Conservation (phyloP, 2,329 filamentous ascomycete genomes). For the Diplocarpon rosae region DNA sequence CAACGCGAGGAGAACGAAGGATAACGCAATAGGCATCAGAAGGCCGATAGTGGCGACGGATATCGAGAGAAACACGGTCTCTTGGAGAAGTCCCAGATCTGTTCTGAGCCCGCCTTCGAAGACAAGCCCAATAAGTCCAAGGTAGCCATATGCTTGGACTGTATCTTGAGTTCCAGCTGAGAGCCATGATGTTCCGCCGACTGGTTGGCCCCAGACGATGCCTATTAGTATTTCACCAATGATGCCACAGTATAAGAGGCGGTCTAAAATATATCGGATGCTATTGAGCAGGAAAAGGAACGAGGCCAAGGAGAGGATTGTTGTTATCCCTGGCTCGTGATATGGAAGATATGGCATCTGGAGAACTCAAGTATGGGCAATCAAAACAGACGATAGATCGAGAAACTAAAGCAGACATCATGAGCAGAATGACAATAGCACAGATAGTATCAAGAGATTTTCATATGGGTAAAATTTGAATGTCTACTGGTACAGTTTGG, state of each 20-base stretch:
- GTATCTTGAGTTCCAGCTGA: slow-evolving; percentile 38
- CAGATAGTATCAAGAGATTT: no score
- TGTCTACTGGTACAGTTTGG: no score
- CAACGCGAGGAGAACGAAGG: slow-evolving; percentile 36
- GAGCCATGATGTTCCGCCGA: slow-evolving; percentile 51
- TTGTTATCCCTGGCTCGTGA: slow-evolving; percentile 48
- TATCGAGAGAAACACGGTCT: slow-evolving; percentile 48
- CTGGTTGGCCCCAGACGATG: slow-evolving; percentile 58
- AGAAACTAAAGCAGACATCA: no score
- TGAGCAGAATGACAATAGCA: no score
- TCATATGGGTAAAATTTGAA: no score
- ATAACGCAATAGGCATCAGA: slow-evolving; percentile 49
- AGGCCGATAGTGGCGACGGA: slow-evolving; percentile 58
- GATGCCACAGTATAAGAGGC: slow-evolving; percentile 55
- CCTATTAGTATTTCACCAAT: slow-evolving; percentile 63
- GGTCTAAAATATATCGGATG: slow-evolving; percentile 45
- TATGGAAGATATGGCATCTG: slow-evolving; percentile 37
- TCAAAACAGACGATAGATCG: no score
- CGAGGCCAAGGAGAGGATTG: slow-evolving; percentile 47
- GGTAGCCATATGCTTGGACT: slow-evolving; percentile 57
- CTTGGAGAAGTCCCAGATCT: slow-evolving; percentile 33
- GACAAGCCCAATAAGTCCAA: slow-evolving; percentile 55
- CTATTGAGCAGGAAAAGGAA: slow-evolving; percentile 54
- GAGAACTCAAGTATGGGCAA: neutral
- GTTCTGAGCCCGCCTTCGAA: slow-evolving; percentile 21